phyloP scores from a whole-genome alignment of 75 land plant genomes.

The Cryptomeria japonica region DNA sequence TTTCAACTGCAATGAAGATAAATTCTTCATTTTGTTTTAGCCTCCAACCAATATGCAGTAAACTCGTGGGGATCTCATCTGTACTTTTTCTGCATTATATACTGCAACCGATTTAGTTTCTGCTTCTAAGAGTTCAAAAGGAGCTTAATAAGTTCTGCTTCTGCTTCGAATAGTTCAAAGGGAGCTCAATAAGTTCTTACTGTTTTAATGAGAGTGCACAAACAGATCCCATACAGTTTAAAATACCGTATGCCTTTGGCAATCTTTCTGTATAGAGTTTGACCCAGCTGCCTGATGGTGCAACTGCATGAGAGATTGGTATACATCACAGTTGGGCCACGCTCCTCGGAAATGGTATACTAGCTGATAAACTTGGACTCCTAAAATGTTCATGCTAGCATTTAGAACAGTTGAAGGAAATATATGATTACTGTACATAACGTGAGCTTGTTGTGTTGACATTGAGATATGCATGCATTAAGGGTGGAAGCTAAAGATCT shows the following conservation, averaged over 20 bases:
- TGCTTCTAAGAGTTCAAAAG: too few species aligned
- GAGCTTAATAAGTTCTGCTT: too few species aligned
- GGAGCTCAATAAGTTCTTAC: slow-evolving; percentile 9
- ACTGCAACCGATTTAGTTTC: neutral
- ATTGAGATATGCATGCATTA: too few species aligned
- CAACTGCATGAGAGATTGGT: neutral
- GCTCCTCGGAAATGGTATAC: too few species aligned
- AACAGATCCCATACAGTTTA: neutral
- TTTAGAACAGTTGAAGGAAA: neutral
- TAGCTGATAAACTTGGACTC: neutral
- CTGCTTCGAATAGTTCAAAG: neutral
- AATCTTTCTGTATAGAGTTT: neutral
- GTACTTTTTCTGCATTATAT: neutral
- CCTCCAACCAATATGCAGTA: neutral
- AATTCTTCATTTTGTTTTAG: neutral
- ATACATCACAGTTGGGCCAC: neutral
- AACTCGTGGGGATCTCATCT: slow-evolving; percentile 3
- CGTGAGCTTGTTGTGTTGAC: neutral
- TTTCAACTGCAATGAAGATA: neutral
- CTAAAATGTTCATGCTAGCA: neutral
- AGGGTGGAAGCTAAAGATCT: too few species aligned
- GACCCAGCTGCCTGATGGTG: neutral
- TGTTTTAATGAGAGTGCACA: neutral
- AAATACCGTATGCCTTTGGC: neutral
- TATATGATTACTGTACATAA: neutral